Conservation (phyloP, 371 early-diverging fungal genomes). For the Mucor racemosus region DNA sequence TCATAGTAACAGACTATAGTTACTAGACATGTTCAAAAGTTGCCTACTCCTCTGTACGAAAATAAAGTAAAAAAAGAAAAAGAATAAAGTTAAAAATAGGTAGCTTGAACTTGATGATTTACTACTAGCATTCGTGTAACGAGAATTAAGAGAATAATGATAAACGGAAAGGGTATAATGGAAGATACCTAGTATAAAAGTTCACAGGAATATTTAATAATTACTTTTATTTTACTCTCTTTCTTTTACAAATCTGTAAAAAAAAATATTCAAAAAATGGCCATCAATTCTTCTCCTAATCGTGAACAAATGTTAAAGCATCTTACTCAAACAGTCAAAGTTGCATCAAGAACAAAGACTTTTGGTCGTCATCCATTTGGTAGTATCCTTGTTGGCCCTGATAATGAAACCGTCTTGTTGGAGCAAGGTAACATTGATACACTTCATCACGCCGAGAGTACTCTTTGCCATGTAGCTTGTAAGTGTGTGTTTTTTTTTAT, state of each 20-base stretch:
- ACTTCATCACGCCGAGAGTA: slow-evolving; percentile 36
- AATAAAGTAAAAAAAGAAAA: not conserved
- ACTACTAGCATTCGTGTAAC: not conserved
- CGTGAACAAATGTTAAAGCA: slow-evolving; percentile 24
- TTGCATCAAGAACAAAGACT: slow-evolving; percentile 27
- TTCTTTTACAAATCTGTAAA: no score
- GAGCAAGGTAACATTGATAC: slow-evolving; percentile 39
- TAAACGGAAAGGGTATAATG: not conserved
- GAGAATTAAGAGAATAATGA: not conserved
- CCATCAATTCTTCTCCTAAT: slow-evolving; percentile 1
- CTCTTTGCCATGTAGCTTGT: slow-evolving; percentile 35
- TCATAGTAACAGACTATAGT: not conserved
- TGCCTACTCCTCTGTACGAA: not conserved
- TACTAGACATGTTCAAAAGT: not conserved
- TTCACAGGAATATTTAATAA: not conserved
- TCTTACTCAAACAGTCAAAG: slow-evolving; percentile 24
- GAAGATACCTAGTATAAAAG: not conserved
- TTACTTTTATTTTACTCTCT: not conserved
- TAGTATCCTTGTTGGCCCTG: slow-evolving; percentile 31
- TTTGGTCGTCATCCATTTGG: slow-evolving; percentile 42
- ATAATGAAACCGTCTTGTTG: slow-evolving; percentile 26
- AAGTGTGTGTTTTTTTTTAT: not conserved
- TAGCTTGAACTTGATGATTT: not conserved
- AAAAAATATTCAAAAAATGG: slow-evolving; percentile 2
- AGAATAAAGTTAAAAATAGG: not conserved